Base-by-base conservation (phyloP, 2,329 filamentous ascomycete species). In the Leptographium lundbergii region DNA sequence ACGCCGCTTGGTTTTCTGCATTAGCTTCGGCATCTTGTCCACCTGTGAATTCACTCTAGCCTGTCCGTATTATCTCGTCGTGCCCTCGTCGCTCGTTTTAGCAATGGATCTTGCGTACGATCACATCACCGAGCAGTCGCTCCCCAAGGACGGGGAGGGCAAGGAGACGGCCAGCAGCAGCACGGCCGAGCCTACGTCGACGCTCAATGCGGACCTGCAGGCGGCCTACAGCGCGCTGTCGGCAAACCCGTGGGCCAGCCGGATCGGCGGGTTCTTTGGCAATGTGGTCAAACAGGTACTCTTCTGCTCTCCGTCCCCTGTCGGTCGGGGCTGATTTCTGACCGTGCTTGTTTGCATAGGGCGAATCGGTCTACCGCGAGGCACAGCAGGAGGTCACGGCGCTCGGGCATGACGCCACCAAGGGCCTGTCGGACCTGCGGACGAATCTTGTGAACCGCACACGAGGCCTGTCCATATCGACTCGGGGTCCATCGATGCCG, bases 31-130 rank as follows among this genome's bases (percentile, higher is more conserved):
- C 22, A 14, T 11, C 42, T 32, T 9, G 24, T 50, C 51, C 10
- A 5, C 29, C 42, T 13, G 25, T 19, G 27, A 6, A 14, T 25
- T 34, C n/a, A 22, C 22, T n/a, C 24, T 27, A 42, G 14, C 24
- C 66, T 59, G 63, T 59, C 11, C 60, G 25, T 48, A 24, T 24
- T 53, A 22, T 22, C 54, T 11, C n/a, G 42, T 13, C 57, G 24
- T 27, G 25, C 32, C 39, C 10, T 48, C 54, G 39, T 29, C 9
- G 54, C 25, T 52, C 22, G 29, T 7, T 14, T 17, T 50, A 17
- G n/a, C 64, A 64, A 97, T 99, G 94, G 94, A 99, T 81, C 80
- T 95, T 69, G 91, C 91, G 52, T 99, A 97, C 80, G 94, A 99
- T 69, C 91, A 96, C 72, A 95, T 97, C 67, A 86, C 90, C 70